Percentiles rank a stretch among this genome's conserved stretches.
These are phyloP conservation scores for Camelina sativa DNA, from an alignment of 345 rosid genomes.

Conservation along the genomic window DNA sequence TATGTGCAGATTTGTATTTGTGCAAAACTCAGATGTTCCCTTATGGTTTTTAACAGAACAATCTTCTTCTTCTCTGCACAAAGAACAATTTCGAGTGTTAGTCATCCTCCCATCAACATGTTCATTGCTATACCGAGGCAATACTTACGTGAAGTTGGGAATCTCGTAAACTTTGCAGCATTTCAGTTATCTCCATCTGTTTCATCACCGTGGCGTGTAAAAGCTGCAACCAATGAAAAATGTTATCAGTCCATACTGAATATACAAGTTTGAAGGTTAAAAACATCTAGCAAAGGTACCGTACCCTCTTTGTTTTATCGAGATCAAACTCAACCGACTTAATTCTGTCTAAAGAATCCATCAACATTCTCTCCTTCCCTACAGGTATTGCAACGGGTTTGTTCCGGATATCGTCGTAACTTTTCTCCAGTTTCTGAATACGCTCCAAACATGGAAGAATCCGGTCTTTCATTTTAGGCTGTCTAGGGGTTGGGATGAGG, in stretches of 20 bases:
- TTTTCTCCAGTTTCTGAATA: constrained; percentile 72
- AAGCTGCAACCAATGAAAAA: constrained; percentile 52
- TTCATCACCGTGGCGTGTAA: constrained; percentile 71
- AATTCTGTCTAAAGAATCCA: constrained; percentile 84
- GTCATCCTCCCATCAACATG: neutral
- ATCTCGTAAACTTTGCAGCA: constrained; percentile 61
- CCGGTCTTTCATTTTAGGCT: constrained; percentile 45
- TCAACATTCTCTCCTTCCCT: constrained; percentile 82
- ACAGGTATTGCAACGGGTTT: constrained; percentile 72
- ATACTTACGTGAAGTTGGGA: constrained; percentile 73
- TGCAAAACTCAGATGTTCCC: constrained; percentile 43
- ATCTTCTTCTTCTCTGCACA: constrained; percentile 46
- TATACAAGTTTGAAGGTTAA: neutral
- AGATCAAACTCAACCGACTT: constrained; percentile 88
- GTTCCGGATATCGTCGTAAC: constrained; percentile 61
- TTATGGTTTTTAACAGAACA: constrained; percentile 36
- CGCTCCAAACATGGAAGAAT: constrained; percentile 75
- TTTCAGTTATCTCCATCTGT: constrained; percentile 75
- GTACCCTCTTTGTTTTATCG: constrained; percentile 84
- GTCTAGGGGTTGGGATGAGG: constrained; percentile 18
- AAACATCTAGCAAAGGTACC: neutral
- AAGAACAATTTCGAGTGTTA: constrained; percentile 7
- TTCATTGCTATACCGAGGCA: neutral
- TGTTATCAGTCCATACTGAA: neutral
- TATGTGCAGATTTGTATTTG: constrained; percentile 39